Evolutionary conservation across 176 grass and related monocot genomes (phyloP).

Genomic region (sorghum (Sorghum bicolor)): Sorghum_bicolor_NCBIv3 NC_012870.2:48366001-48366500

Average conservation of each 20-base stretch:
- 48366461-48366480: conserved; percentile 62
- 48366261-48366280: conserved; percentile 20
- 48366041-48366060: conserved; percentile 5
- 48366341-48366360: conserved; percentile 96
- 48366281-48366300: conserved; percentile 49
- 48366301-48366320: conserved; percentile 93
- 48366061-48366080: background rate
- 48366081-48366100: conserved; percentile 80
- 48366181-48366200: conserved; percentile 94
- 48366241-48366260: conserved; percentile 80
- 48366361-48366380: conserved; percentile 48
- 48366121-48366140: conserved; percentile 94
- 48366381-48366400: background rate
- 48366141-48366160: conserved; percentile 94
- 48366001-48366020: background rate
- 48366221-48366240: conserved; percentile 85
- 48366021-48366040: background rate
- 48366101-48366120: conserved; percentile 99
- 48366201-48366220: conserved; percentile 97
- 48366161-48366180: conserved; percentile 97
- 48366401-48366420: background rate
- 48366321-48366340: conserved; percentile 93
- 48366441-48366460: conserved; percentile 16
- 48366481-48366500: conserved; percentile 93
- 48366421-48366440: background rate